Percentiles rank a stretch among this genome's conserved stretches.
phyloP scores from a whole-genome alignment of 176 grass and related monocot genomes.

The Olyra latifolia region DNA sequence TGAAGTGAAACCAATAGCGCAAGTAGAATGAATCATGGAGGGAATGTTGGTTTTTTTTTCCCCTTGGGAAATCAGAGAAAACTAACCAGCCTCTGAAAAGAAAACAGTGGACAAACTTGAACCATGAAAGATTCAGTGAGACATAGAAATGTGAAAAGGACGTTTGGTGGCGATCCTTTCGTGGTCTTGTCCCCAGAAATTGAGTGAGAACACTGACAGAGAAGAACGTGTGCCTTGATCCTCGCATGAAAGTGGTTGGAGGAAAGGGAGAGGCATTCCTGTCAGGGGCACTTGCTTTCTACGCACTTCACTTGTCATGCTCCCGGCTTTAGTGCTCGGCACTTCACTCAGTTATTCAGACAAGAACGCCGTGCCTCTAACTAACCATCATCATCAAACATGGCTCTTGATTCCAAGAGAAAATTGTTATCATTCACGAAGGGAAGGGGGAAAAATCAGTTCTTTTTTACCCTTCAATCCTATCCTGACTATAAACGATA shows the following conservation, averaged over 20 bases:
- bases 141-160: slow-evolving; percentile 19
- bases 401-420: not conserved
- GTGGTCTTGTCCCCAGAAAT: not conserved
- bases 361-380: not conserved
- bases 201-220: not conserved
- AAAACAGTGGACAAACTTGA: not conserved
- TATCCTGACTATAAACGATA: not conserved
- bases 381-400: not conserved
- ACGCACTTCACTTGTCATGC: slow-evolving; percentile 26
- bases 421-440: not conserved
- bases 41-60: not conserved
- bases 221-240: not conserved
- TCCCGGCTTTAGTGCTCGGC: slow-evolving; percentile 9
- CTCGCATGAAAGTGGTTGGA: not conserved
- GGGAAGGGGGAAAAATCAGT: not conserved
- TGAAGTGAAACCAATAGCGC: no score
- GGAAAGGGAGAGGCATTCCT: not conserved
- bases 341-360: not conserved
- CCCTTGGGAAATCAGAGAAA: not conserved
- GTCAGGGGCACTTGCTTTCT: slow-evolving; percentile 24
- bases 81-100: not conserved
- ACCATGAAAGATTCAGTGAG: not conserved
- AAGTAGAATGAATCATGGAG: not conserved
- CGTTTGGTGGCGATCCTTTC: not conserved
- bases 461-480: not conserved